A percentile compares a stretch with the other conserved stretches of the same genome.
phyloP scores from a whole-genome alignment of 345 rosid species.

The Excoecaria agallocha region DNA sequence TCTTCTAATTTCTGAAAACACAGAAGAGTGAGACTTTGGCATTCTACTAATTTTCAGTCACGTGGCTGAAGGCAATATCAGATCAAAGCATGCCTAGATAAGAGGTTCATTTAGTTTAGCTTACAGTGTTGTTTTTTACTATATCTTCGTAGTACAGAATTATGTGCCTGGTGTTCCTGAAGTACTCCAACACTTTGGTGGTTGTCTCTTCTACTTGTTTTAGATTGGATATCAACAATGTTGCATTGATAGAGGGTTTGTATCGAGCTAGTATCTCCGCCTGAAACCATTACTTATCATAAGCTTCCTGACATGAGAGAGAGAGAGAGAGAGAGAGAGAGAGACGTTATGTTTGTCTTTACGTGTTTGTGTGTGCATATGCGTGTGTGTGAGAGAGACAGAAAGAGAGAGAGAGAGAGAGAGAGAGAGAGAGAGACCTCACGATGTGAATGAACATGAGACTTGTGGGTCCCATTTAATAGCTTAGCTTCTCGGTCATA shows the following conservation, averaged over 20 bases:
- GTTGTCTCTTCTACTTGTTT: constrained; percentile 70
- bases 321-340: background rate
- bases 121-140: constrained; percentile 77
- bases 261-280: constrained; percentile 92
- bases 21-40: background rate
- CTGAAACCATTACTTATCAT: constrained; percentile 44
- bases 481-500: constrained; percentile 76
- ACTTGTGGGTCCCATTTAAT: constrained; percentile 93
- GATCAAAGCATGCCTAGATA: background rate
- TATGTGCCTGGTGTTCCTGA: constrained; percentile 74
- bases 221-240: constrained; percentile 52
- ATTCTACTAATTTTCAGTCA: background rate
- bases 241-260: constrained; percentile 72
- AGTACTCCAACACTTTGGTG: constrained; percentile 69
- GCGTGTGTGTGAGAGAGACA: too few species aligned
- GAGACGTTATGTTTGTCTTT: background rate
- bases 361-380: too few species aligned
- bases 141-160: constrained; percentile 86
- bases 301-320: background rate
- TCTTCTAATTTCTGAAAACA: constrained; percentile 63
- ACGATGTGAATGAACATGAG: constrained; percentile 84
- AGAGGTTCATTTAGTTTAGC: constrained; percentile 17
- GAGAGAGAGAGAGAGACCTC: constrained; percentile 51
- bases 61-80: background rate
- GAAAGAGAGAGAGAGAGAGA: background rate